Evolutionary conservation across 768 basidiomycete genomes (phyloP), one percentile per base, ranked within the genome.

Genomic region (Kwoniella heveanensis): DNA sequence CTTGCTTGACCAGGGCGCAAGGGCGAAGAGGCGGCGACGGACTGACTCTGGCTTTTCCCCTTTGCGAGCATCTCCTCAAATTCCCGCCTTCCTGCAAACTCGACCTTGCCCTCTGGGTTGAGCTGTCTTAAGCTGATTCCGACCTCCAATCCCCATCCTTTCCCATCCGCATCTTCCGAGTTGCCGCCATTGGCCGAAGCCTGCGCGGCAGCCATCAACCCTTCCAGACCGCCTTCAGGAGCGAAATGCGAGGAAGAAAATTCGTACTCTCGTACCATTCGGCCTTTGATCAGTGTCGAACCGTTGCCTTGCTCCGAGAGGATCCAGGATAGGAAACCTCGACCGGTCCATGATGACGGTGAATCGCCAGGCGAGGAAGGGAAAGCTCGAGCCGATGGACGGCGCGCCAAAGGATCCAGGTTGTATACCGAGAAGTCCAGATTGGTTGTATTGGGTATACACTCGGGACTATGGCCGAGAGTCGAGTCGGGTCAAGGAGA

Each of bases 111-210:
- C 27, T 69, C 65, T 5, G 68, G 68, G 63, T 69, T 66, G 17
- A 76, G 62, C 57, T 66, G 57, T 54, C 63, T 69, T 15, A 77
- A 50, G 52, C 63, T 71, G 37, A 77, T 54, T 1, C 39, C 48
- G 8, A 77, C 68, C 53, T 77, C 76, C 47, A 77, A 59, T n/a
- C 76, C 76, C 76, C 76, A 77, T 10, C 71, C 73, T 56, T 68
- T 67, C 8, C 68, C 73, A 64, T 70, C 73, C 0, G 30, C 32
- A 25, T 68, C 68, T 37, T 68, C 70, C 7, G 29, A 15, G 8
- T 48, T 24, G 19, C 15, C 29, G 47, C 53, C 37, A 9, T 36
- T 22, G 15, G 56, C 25, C 1, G 54, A 24, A 2, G 61, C 50
- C 6, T 32, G 52, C 0, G 68, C 68, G 15, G 69, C 65, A 29